These are phyloP conservation scores for Isabelozyma heimii DNA, from an alignment of 805 yeast genomes.

Conservation along the genomic window DNA sequence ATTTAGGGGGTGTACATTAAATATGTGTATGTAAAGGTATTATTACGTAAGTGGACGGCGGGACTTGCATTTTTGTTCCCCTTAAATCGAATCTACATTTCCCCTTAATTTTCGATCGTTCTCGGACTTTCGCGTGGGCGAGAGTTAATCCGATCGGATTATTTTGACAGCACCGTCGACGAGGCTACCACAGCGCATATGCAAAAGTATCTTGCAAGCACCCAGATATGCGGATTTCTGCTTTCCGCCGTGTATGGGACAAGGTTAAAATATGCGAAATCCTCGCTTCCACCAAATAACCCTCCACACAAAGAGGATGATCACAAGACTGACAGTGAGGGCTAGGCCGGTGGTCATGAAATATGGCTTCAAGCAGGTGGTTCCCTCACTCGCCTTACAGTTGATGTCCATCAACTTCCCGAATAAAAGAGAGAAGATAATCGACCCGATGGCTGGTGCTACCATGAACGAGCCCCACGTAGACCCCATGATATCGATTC, in stretches of 20 bases:
- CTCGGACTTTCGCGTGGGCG: background rate
- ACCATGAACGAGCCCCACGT: conserved; percentile 89
- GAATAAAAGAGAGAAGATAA: conserved; percentile 64
- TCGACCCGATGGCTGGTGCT: conserved; percentile 83
- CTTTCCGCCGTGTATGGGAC: too few relatives aligned
- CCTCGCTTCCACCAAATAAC: conserved; percentile 30
- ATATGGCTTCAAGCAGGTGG: conserved; percentile 24
- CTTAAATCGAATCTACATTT: background rate
- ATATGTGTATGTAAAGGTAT: background rate
- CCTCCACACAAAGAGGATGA: conserved; percentile 27
- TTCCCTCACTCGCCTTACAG: conserved; percentile 16
- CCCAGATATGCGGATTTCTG: too few relatives aligned
- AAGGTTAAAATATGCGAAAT: conserved; percentile 6
- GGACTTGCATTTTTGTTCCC: background rate
- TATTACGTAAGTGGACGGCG: background rate
- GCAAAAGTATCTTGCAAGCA: too few relatives aligned
- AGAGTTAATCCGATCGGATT: background rate
- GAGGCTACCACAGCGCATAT: too few relatives aligned
- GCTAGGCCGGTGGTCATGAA: conserved; percentile 24
- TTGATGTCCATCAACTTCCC: conserved; percentile 58
- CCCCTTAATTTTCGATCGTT: background rate
- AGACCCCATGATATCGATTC: conserved; percentile 82
- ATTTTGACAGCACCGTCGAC: background rate
- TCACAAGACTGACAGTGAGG: conserved; percentile 19
- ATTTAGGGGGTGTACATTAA: background rate